Conservation (phyloP, 495 filamentous ascomycete species). For the Penicillium herquei region DNA sequence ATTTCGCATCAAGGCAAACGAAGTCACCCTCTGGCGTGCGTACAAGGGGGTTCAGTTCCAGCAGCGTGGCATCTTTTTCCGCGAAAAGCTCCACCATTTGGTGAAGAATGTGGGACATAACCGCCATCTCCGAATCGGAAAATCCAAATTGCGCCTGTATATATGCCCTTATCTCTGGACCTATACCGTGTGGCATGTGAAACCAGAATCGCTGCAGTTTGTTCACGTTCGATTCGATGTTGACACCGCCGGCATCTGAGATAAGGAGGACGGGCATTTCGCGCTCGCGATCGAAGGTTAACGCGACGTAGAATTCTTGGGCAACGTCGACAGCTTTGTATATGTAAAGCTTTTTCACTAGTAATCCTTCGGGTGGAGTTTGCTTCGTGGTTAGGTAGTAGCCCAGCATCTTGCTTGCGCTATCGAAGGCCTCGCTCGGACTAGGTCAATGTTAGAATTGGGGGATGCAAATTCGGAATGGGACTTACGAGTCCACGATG, state of each 20-base stretch:
- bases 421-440: conserved; percentile 28
- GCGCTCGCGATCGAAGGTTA: conserved; percentile 34
- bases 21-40: conserved; percentile 25
- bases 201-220: conserved; percentile 29
- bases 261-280: conserved; percentile 28
- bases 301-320: conserved; percentile 33
- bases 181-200: conserved; percentile 22
- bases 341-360: conserved; percentile 35
- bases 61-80: conserved; percentile 33
- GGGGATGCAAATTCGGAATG: neutral
- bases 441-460: conserved; percentile 5
- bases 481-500: conserved; percentile 24
- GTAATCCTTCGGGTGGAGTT: conserved; percentile 27
- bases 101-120: conserved; percentile 20
- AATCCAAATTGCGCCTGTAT: conserved; percentile 27
- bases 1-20: conserved; percentile 31
- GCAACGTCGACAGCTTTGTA: conserved; percentile 26
- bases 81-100: conserved; percentile 29
- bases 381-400: conserved; percentile 31
- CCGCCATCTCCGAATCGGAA: conserved; percentile 21
- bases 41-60: conserved; percentile 37
- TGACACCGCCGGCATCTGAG: conserved; percentile 27
- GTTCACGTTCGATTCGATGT: conserved; percentile 31
- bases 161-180: conserved; percentile 17
- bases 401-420: conserved; percentile 34